Evolutionary conservation across 2,329 filamentous ascomycete species (phyloP).

Genomic region (Sarocladium strictum): DNA sequence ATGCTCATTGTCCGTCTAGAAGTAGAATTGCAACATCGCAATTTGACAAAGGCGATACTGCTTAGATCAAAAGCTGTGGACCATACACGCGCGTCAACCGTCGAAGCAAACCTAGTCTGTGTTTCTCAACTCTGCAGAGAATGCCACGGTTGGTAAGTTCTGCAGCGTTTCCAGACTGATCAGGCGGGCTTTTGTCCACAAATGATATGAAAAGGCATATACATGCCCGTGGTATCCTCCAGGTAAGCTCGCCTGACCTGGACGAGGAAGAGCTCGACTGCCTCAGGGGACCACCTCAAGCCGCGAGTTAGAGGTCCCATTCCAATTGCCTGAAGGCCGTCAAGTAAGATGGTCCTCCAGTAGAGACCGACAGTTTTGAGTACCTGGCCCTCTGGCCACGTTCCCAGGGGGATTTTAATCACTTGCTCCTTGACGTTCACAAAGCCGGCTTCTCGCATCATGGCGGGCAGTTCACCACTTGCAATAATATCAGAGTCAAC

Average conservation of each 20-base stretch:
- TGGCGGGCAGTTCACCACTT: slow-evolving; percentile 16
- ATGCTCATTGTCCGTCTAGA: no score
- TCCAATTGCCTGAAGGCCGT: slow-evolving; percentile 25
- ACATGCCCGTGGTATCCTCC: slow-evolving; percentile 23
- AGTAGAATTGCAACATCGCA: no score
- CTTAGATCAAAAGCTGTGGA: no score
- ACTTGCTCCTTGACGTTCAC: slow-evolving; percentile 30
- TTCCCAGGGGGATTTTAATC: slow-evolving; percentile 40
- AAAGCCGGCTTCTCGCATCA: slow-evolving; percentile 32
- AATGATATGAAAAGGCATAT: slow-evolving; percentile 14
- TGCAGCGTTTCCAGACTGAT: no score
- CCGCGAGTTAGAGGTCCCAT: slow-evolving; percentile 28
- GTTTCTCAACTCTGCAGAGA: background rate
- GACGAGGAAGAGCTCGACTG: slow-evolving; percentile 27
- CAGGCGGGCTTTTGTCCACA: slow-evolving; percentile 16
- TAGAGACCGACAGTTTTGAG: slow-evolving; percentile 38
- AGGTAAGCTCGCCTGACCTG: slow-evolving; percentile 20
- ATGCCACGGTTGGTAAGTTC: background rate
- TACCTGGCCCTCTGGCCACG: slow-evolving; percentile 40
- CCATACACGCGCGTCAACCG: no score
- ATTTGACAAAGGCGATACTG: no score
- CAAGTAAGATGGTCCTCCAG: slow-evolving; percentile 19
- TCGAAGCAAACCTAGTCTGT: no score
- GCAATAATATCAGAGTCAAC: slow-evolving; percentile 15
- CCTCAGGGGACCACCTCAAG: slow-evolving; percentile 24